phyloP scores from a whole-genome alignment of 495 filamentous ascomycete species.

The Mytilinidion resinicola region DNA sequence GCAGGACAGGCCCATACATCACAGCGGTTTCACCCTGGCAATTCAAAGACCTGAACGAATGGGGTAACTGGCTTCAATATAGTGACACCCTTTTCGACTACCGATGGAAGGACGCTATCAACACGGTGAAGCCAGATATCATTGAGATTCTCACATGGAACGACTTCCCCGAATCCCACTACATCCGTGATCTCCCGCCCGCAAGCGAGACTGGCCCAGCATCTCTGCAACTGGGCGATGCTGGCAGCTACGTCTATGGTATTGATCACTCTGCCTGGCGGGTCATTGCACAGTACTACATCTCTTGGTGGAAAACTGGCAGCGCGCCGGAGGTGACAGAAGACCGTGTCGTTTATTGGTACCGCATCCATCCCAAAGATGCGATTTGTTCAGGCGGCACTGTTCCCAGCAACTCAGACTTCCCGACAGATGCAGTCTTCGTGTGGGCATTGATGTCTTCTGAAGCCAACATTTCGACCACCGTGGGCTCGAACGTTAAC shows the following conservation, averaged over 20 bases:
- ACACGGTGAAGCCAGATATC: conserved; percentile 19
- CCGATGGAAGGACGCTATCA: conserved; percentile 5
- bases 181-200: conserved; percentile 23
- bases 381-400: conserved; percentile 11
- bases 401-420: neutral
- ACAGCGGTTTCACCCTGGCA: conserved; percentile 12
- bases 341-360: conserved; percentile 30
- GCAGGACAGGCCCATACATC: conserved; percentile 26
- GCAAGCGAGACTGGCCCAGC: neutral
- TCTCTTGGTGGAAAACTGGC: conserved; percentile 4
- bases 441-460: neutral
- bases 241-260: conserved; percentile 2
- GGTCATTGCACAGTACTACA: conserved; percentile 6
- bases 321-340: neutral
- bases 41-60: conserved; percentile 4
- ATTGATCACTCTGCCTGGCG: conserved; percentile 4
- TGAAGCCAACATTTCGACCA: neutral
- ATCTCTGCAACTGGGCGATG: neutral
- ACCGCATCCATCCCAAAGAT: conserved; percentile 25
- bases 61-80: neutral
- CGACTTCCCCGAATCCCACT: conserved; percentile 30
- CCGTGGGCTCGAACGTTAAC: neutral
- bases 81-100: conserved; percentile 8
- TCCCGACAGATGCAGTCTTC: conserved; percentile 4
- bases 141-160: conserved; percentile 30